Evolutionary conservation across 1,284 basidiomycete genomes (phyloP), one percentile per base, ranked within the genome.

Genomic region (Entoloma clypeatum): DNA sequence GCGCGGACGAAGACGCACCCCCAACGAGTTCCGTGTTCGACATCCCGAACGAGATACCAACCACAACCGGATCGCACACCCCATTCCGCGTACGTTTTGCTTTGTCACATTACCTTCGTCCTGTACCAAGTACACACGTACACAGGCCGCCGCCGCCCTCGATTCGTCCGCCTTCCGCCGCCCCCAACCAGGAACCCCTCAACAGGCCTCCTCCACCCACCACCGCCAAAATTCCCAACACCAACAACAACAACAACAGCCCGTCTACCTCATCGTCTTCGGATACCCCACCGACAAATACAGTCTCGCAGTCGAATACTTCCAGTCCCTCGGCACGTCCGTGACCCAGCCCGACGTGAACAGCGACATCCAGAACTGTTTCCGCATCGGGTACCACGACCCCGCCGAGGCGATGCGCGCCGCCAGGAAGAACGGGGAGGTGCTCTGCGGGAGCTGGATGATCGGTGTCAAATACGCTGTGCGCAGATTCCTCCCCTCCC

Each of bases 391-490:
- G 2, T 90, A 81, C 54, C 62, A 65, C 28, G 77, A 86, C 48
- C 68, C 78, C 7, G 77, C 74, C 21, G 83, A 87, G 40, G 87
- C 87, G 0, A 61, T 84, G 46, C 68, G 87, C 8, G 86, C 87
- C 1, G 76, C 87, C 9, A 67, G 83, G 36, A 84, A 84, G 62
- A 90, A 83, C 48, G 88, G 88, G 0, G 87, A 90, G 33, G 63
- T 88, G 1, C 56, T 91, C 9, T 68, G 74, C 13, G 85, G 86
- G 2, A 73, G 69, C 34, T 86, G 79, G 72, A 91, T 91, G 86
- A 66, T 91, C 30, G 88, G 87, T 6, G 78, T 76, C 35, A 90
- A 89, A 63, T 86, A 81, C 80, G 81, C 81, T 21, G 84, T 86
- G 54, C 45, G 81, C 75, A 10, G 9, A 24, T 14, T 21, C n/a